Evolutionary conservation across 345 rosid species (phyloP).

Genomic region (Triadica sebifera): DNA sequence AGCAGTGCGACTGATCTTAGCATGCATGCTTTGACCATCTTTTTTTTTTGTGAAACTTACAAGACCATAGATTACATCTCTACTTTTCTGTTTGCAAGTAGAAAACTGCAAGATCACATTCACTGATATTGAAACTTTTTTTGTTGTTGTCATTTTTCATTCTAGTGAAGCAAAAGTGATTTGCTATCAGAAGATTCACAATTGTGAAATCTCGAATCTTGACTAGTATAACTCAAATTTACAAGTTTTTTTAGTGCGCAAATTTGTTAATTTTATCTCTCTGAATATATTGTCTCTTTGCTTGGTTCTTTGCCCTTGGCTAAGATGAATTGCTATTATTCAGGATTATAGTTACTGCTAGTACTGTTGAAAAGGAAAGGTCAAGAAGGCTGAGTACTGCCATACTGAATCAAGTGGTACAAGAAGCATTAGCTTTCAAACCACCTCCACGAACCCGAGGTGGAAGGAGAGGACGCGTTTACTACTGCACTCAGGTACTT

Average conservation of each 20-base stretch:
- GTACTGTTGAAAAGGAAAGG: slow-evolving; percentile 80
- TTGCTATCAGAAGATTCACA: background rate
- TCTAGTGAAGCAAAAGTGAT: background rate
- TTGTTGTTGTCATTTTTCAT: background rate
- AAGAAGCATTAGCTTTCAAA: slow-evolving; percentile 85
- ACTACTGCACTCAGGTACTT: slow-evolving; percentile 86
- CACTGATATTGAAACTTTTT: background rate
- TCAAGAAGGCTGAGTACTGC: slow-evolving; percentile 85
- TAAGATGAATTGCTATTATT: slow-evolving; percentile 10
- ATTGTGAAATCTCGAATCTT: background rate
- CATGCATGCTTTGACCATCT: background rate
- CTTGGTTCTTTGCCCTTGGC: background rate
- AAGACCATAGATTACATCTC: background rate
- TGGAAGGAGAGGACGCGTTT: slow-evolving; percentile 85
- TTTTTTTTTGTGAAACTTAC: background rate
- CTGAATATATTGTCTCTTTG: background rate
- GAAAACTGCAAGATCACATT: background rate
- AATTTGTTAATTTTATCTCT: background rate
- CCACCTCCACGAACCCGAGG: slow-evolving; percentile 92
- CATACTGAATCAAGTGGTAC: slow-evolving; percentile 76
- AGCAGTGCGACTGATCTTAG: no score
- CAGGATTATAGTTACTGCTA: slow-evolving; percentile 81
- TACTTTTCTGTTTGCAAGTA: background rate
- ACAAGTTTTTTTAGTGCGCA: background rate
- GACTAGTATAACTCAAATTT: background rate